Base-by-base conservation (phyloP, 2,329 filamentous ascomycete genomes). In the Colletotrichum sp. region DNA sequence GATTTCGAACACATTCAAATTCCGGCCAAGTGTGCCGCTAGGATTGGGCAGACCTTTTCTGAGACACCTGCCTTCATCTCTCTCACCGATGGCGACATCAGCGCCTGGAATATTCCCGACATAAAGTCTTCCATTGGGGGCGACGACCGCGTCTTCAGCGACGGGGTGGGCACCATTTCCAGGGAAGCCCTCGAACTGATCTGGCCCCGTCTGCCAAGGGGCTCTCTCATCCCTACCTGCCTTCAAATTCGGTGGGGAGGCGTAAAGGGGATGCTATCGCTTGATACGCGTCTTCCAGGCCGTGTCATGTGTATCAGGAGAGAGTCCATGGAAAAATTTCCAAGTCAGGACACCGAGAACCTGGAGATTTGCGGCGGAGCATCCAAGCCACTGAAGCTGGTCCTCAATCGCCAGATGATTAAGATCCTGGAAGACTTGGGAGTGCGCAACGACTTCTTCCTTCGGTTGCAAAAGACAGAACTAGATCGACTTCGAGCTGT, bases 381-480 rank as follows among this genome's bases (percentile, higher is more conserved):
- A 0, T 91, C 91, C 48, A 91, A 89, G 67, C 93, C 94, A 0
- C 88, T 96, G 8, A 90, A 90, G 0, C 87, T 96, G 78, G 91
- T 92, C 22, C 88, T 98, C 2, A 98, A 98, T 80, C 92, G 94
- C 1, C 94, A 95, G 78, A 88, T 96, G 76, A 95, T 98, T 84
- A 98, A 98, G 82, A 95, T 98, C 7, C 83, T 98, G 1, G 95
- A 98, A 80, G 95, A 98, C 78, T 92, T 96, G 82, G 89, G 90
- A 0, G 91, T 94, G 0, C 81, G 87, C 0, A 80, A 85, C 2
- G 72, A 83, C 0, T 93, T 90, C 82, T 96, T 98, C 78, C 81
- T 93, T 13, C 80, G 87, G 0, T 84, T 95, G 2, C 95, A 97
- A 82, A 85, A 87, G 1, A 85, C 86, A n/a, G 93, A 93, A 32